Base-by-base conservation (phyloP, 2,329 filamentous ascomycete genomes). In the Claviceps monticola region DNA sequence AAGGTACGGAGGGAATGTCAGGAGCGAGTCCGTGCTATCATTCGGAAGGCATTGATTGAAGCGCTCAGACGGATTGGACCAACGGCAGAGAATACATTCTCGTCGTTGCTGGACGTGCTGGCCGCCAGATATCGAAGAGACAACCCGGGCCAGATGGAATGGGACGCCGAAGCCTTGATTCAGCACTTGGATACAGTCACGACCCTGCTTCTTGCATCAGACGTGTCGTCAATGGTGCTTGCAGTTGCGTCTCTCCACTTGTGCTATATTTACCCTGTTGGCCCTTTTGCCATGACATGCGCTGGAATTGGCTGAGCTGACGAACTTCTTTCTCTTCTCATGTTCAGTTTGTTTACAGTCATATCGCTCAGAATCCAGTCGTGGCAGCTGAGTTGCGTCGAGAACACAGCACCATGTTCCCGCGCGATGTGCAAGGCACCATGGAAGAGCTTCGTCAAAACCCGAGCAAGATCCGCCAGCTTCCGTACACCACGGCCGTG, bases 191-290 rank as follows among this genome's bases (percentile, higher is more conserved):
- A 50, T 36, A 50, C 49, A 26, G 17, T 46, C 29, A 50, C 45
- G 49, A 19, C 49, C 49, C 23, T 50, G 21, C 45, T 50, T 29
- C 49, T 50, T 26, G 49, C 42, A 5, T 42, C 49, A 39, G 49
- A 50, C 16, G 34, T 50, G 41, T 50, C 49, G 8, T 50, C 49
- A 14, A 50, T 50, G 49, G 49, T 50, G 26, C 36, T 50, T 37
- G 39, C 49, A 50, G 49, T 50, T 50, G 21, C 49, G 49, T 46
- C 42, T 34, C 16, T 29, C 49, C 36, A 5, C 5, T 49, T 13
- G 14, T 13, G 14, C 3, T 19, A 16, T 4, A 41, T 42, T 1
- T 11, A 34, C 29, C 29, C 29, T 34, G 9, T 34, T 34, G 29
- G 29, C 13, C 8, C 19, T 13, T 41, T 21, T 21, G 5, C 9